Base-by-base conservation (phyloP, 2,329 filamentous ascomycete species). In the Botrytis cinerea region DNA sequence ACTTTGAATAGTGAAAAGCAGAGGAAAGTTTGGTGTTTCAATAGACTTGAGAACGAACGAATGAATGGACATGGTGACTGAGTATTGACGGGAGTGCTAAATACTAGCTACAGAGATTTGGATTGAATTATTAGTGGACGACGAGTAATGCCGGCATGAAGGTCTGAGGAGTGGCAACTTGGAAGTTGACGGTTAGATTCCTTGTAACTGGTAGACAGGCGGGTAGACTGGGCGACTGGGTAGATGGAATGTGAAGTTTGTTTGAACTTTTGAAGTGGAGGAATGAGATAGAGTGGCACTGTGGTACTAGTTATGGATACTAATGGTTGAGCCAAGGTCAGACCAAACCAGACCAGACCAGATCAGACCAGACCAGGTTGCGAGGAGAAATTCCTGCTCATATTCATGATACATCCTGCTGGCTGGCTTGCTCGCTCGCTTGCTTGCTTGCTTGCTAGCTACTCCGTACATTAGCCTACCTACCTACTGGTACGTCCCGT, bases 241-340 rank as follows among this genome's bases (percentile, higher is more conserved):
- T 16, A 25, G 48, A 54, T 54, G 16, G 51, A 28, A 28, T 16
- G 6, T 54, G 48, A 54, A 54, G 51, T 28, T 18, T 54, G 51
- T 54, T 57, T 32, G 51, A 57, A 57, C 51, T 32, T 18, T 28
- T 4, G 51, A 28, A 57, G 51, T 32, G 51, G n/a, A 57, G 51
- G 51, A 57, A 28, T 16, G 28, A 35, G 28, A 59, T 59, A 59
- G 28, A 59, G 57, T 32, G 16, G 9, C n/a, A 20, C 32, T 61
- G 32, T 25, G 35, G 35, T 22, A 35, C 5, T 38, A 38, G 59
- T 7, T 25, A 59, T 59, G 57, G 57, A 59, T 59, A 22, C 57
- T 35, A 59, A 59, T 59, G 57, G 28, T 61, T 57, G n/a, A 61
- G 59, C 59, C 32, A 61, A 61, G 59, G 22, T 61, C 59, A 61